Percentiles rank a stretch among this genome's conserved stretches.
Evolutionary conservation across 164 flowering plant species (phyloP).

Genomic region (Saururus chinensis): DNA sequence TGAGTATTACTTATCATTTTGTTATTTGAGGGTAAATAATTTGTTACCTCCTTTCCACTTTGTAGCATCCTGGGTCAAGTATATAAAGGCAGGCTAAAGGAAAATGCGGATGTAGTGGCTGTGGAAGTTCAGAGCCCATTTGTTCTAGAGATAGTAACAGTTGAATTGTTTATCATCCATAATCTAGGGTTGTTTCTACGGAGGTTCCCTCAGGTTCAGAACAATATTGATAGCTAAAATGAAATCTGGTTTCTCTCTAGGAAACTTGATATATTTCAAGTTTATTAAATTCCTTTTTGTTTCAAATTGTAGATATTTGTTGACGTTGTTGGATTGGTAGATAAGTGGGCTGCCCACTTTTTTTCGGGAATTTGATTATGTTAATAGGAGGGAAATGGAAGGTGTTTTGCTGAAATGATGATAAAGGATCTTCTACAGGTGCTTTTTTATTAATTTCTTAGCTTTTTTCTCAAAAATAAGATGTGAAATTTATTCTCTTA

Average conservation of each 20-base stretch:
- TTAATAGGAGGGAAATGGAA: constrained; percentile 93
- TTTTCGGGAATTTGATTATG: constrained; percentile 97
- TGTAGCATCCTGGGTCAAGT: constrained; percentile 99
- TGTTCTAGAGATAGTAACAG: constrained; percentile 94
- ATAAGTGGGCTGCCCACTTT: constrained; percentile 99
- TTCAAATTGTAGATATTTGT: constrained; percentile 44
- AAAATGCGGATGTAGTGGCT: constrained; percentile 94
- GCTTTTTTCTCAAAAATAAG: no score
- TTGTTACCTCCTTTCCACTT: background rate
- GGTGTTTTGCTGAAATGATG: constrained; percentile 90
- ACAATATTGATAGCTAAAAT: background rate
- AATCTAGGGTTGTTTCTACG: constrained; percentile 81
- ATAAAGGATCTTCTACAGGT: constrained; percentile 95
- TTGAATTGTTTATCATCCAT: constrained; percentile 77
- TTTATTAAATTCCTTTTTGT: background rate
- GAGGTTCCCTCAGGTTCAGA: constrained; percentile 78
- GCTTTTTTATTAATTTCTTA: background rate
- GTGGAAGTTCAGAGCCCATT: constrained; percentile 97
- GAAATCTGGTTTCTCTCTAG: background rate
- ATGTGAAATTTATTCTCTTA: no score
- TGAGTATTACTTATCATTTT: background rate
- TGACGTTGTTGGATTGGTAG: constrained; percentile 96
- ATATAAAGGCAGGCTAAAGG: constrained; percentile 88
- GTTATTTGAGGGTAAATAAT: background rate
- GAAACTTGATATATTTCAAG: background rate